These are phyloP conservation scores for Curvularia lunata DNA, from an alignment of 2,329 filamentous ascomycete species.

Conservation along the genomic window DNA sequence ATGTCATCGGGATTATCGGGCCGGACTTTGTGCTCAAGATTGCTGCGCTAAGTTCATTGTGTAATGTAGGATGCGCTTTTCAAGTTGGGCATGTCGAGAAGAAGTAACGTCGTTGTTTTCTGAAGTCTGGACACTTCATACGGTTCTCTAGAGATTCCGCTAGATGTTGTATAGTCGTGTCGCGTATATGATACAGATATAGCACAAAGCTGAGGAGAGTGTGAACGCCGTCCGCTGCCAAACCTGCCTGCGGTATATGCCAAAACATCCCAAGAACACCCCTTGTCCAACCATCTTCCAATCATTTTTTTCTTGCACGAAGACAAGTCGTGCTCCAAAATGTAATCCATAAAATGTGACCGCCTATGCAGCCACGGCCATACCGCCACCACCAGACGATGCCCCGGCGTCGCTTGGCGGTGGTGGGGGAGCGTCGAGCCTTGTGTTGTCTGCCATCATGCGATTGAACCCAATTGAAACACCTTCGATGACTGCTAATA, in stretches of 20 bases:
- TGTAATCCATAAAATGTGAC: slow-evolving; percentile 17
- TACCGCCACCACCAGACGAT: slow-evolving; percentile 26
- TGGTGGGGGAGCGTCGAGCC: slow-evolving; percentile 68
- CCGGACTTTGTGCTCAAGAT: slow-evolving; percentile 1
- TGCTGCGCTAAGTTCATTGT: slow-evolving; percentile 10
- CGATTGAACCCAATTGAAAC: slow-evolving; percentile 95
- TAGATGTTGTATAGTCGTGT: slow-evolving; percentile 41
- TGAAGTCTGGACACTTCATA: slow-evolving; percentile 17
- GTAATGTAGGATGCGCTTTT: neutral
- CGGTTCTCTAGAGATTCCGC: slow-evolving; percentile 25
- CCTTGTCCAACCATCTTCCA: slow-evolving; percentile 24
- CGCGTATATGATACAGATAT: slow-evolving; percentile 43
- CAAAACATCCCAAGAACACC: slow-evolving; percentile 34
- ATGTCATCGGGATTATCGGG: slow-evolving; percentile 13
- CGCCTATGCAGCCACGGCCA: slow-evolving; percentile 36
- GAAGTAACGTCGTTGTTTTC: slow-evolving; percentile 8
- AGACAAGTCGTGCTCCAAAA: slow-evolving; percentile 23
- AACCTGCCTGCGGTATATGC: slow-evolving; percentile 39
- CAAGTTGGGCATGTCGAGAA: neutral
- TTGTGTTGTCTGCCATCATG: slow-evolving; percentile 89
- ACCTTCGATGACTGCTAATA: slow-evolving; percentile 95
- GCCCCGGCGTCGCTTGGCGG: slow-evolving; percentile 46
- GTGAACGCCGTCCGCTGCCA: slow-evolving; percentile 43
- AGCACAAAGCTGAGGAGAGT: slow-evolving; percentile 47
- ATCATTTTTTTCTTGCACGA: slow-evolving; percentile 17